These are phyloP conservation scores for Tetradesmus obliquus DNA, from an alignment of 139 green algal species.

Conservation along the genomic window DNA sequence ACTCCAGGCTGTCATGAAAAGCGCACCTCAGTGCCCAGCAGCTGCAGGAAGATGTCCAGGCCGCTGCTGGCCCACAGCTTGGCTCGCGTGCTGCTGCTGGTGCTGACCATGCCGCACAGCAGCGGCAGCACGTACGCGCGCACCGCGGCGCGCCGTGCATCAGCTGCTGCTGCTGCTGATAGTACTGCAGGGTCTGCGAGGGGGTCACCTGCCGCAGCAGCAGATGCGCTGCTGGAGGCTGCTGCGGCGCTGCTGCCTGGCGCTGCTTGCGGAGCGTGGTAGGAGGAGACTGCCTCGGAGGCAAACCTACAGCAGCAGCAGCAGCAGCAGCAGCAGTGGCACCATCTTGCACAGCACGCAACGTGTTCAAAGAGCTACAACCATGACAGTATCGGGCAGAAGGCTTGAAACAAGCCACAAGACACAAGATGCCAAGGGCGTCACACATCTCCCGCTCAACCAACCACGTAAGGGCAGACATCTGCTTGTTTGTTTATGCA, in stretches of 20 bases:
- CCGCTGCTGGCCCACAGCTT: conserved; percentile 72
- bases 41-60: conserved; percentile 77
- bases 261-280: conserved; percentile 24
- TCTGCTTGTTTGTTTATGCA: too few species aligned
- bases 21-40: conserved; percentile 63
- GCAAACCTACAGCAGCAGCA: conserved; percentile 34
- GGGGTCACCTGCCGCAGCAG: conserved; percentile 30
- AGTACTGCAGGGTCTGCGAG: conserved; percentile 6
- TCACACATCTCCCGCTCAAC: too few species aligned
- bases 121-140: conserved; percentile 69
- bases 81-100: conserved; percentile 59
- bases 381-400: too few species aligned
- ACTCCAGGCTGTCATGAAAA: too few species aligned
- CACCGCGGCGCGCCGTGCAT: conserved; percentile 44
- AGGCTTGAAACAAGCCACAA: too few species aligned
- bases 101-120: conserved; percentile 76
- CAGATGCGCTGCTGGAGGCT: not conserved
- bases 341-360: not conserved
- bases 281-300: conserved; percentile 2
- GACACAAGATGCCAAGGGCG: too few species aligned
- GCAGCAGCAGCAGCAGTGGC: not conserved
- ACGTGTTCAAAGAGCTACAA: not conserved
- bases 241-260: not conserved
- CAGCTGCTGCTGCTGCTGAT: conserved; percentile 18
- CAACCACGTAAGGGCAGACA: too few species aligned